Evolutionary conservation across 2,329 filamentous ascomycete species (phyloP).

Genomic region (Sporothrix sp.): DNA sequence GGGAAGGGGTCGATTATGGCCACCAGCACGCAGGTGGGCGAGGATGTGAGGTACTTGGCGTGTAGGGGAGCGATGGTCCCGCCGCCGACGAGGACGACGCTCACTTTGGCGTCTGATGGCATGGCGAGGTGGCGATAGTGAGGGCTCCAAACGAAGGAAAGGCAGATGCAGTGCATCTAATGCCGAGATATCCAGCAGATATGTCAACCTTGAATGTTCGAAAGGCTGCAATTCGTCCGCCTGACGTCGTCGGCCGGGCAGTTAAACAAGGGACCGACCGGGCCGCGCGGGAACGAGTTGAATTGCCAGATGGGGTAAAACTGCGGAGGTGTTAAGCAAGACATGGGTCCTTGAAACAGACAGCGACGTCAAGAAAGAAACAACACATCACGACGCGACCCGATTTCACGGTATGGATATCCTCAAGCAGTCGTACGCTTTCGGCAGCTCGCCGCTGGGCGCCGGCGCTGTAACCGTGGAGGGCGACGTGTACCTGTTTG

Average conservation of each 20-base stretch:
- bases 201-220: too few relatives aligned
- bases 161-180: too few relatives aligned
- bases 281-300: too few relatives aligned
- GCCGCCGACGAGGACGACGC: background rate
- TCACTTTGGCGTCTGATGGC: background rate
- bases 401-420: background rate
- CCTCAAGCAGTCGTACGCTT: background rate
- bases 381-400: background rate
- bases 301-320: background rate
- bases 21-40: background rate
- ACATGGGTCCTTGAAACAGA: too few relatives aligned
- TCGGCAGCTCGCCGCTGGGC: background rate
- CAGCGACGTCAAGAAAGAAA: background rate
- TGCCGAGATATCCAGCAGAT: too few relatives aligned
- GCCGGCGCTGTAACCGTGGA: background rate
- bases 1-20: conserved; percentile 1
- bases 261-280: too few relatives aligned
- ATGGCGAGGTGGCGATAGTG: background rate
- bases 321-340: background rate
- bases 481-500: background rate
- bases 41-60: background rate
- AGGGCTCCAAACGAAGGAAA: too few relatives aligned
- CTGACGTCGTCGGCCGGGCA: too few relatives aligned
- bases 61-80: background rate
- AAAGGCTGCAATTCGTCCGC: too few relatives aligned